A percentile compares a stretch with the other conserved stretches of the same genome.
phyloP scores from a whole-genome alignment of 2,329 filamentous ascomycete genomes.

The Hymenoscyphus albidus region DNA sequence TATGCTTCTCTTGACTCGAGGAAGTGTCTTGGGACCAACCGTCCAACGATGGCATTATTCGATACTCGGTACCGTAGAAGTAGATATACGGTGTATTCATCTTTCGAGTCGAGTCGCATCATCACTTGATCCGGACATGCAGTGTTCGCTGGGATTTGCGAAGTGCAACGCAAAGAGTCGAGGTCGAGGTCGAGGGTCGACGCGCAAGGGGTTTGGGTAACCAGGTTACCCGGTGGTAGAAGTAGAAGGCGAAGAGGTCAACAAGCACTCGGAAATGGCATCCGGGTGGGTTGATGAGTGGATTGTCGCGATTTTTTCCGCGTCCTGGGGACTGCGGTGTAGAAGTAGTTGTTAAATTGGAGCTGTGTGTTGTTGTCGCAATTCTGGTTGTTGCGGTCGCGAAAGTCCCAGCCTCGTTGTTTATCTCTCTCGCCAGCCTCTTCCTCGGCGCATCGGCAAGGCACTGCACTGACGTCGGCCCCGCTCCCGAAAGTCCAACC shows the following conservation, averaged over 20 bases:
- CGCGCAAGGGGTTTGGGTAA: not conserved
- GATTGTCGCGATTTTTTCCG: not conserved
- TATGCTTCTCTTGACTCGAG: slow-evolving; percentile 1
- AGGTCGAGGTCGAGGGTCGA: not conserved
- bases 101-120: not conserved
- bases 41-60: not conserved
- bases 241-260: too few relatives aligned
- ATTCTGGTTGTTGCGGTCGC: not conserved
- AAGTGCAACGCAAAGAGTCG: not conserved
- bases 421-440: slow-evolving; percentile 3
- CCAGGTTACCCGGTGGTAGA: not conserved
- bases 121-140: not conserved
- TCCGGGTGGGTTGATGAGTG: not conserved
- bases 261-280: not conserved
- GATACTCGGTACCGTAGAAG: too few relatives aligned
- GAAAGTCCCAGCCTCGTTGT: slow-evolving; percentile 3
- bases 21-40: too few relatives aligned
- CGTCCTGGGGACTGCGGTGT: not conserved
- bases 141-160: not conserved
- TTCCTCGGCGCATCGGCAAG: not conserved
- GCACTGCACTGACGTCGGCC: not conserved
- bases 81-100: not conserved
- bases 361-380: not conserved
- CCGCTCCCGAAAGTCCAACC: not conserved
- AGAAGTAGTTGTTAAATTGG: not conserved